These are phyloP conservation scores for Loxodes magnus DNA, from an alignment of 73 alveolate species.

Conservation along the genomic window DNA sequence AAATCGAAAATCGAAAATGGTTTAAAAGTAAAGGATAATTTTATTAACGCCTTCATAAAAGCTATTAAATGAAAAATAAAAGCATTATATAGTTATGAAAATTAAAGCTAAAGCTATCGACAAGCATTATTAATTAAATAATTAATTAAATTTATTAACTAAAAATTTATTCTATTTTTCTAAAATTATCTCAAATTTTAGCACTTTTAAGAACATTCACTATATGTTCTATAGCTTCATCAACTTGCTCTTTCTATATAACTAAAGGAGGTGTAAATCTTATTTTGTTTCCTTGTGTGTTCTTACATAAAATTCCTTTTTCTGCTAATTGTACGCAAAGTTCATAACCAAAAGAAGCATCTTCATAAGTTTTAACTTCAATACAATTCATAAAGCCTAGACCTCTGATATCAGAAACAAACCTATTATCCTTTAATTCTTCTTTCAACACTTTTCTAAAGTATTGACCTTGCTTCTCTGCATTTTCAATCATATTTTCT, in stretches of 20 bases:
- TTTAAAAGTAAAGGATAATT: no score
- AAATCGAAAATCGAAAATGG: no score
- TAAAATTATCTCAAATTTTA: no score
- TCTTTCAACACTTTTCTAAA: conserved; percentile 32
- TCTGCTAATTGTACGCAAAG: conserved; percentile 36
- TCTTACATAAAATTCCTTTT: conserved; percentile 69
- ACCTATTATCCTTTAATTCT: conserved; percentile 8
- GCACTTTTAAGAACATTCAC: no score
- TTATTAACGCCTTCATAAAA: no score
- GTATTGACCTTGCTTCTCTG: conserved; percentile 42
- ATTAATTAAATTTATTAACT: no score
- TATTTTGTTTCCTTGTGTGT: conserved; percentile 70
- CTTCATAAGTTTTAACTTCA: conserved; percentile 44
- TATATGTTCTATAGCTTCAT: conserved; percentile 31
- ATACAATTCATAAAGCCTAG: conserved; percentile 83
- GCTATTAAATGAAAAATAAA: no score
- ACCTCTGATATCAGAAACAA: conserved; percentile 57
- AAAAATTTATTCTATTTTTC: no score
- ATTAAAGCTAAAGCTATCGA: no score
- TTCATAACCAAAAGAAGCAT: conserved; percentile 22
- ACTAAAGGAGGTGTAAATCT: conserved; percentile 92
- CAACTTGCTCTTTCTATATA: conserved; percentile 32
- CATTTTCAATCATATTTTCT: conserved; percentile 57
- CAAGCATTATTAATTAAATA: no score
- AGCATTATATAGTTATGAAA: no score